These are phyloP conservation scores for Chytriomyces hyalinus DNA, from an alignment of 192 early-diverging fungal species.

Conservation along the genomic window DNA sequence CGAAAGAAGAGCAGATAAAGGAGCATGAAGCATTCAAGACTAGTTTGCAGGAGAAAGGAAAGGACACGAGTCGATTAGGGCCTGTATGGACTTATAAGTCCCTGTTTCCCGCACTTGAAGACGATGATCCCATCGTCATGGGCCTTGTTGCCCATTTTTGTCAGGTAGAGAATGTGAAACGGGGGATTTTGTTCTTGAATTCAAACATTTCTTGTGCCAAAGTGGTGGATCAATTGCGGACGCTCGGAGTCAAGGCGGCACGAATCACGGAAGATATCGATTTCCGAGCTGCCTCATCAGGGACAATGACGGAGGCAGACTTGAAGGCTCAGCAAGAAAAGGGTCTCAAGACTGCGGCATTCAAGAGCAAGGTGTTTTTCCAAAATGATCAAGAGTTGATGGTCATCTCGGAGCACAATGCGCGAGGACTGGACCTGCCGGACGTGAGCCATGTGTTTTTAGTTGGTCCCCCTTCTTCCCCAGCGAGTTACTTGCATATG, in stretches of 20 bases:
- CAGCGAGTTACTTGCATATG: conserved; percentile 83
- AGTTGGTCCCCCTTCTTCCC: conserved; percentile 72
- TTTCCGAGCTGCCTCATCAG: background rate
- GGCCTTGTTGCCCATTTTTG: background rate
- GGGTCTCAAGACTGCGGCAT: background rate
- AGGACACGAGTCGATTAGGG: background rate
- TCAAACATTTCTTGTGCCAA: conserved; percentile 38
- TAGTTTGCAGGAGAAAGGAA: background rate
- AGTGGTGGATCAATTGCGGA: conserved; percentile 36
- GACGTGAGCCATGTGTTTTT: conserved; percentile 81
- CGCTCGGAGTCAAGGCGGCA: conserved; percentile 42
- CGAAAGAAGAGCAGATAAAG: conserved; percentile 19
- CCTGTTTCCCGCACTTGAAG: conserved; percentile 38
- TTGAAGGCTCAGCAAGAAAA: background rate
- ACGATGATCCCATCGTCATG: conserved; percentile 24
- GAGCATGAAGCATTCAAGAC: background rate
- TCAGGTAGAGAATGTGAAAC: background rate
- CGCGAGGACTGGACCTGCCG: conserved; percentile 85
- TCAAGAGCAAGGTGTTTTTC: background rate
- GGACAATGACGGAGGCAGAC: background rate
- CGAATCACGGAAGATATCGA: conserved; percentile 33
- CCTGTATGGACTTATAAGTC: conserved; percentile 38
- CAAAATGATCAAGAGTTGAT: conserved; percentile 42
- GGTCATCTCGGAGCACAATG: conserved; percentile 74
- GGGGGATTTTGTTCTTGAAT: conserved; percentile 45